A percentile compares a stretch with the other conserved stretches of the same genome.
These are phyloP conservation scores for Pezicula radicicola DNA, from an alignment of 2,329 filamentous ascomycete genomes.

Conservation along the genomic window DNA sequence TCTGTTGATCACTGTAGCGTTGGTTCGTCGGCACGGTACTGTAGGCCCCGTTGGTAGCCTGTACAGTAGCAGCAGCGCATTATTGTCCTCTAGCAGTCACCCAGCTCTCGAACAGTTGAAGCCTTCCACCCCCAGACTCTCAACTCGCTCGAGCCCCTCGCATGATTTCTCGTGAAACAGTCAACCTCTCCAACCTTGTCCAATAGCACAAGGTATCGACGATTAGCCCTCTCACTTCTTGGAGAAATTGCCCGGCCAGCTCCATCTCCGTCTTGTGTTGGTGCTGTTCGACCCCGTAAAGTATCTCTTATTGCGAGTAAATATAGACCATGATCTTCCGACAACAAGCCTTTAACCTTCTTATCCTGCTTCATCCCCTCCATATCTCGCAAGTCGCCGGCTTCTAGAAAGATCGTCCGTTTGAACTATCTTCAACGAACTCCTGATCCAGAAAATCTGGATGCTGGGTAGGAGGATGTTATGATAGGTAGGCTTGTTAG, in stretches of 20 bases:
- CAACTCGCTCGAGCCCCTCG: constrained; percentile 6
- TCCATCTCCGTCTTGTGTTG: not conserved
- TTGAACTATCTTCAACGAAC: not conserved
- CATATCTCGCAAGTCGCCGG: not conserved
- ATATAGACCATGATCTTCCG: not conserved
- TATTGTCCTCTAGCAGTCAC: not conserved
- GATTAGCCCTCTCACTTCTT: not conserved
- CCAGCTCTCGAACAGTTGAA: no score
- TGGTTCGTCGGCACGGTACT: no score
- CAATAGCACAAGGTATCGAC: constrained; percentile 1
- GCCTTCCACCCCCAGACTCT: not conserved
- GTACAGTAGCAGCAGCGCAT: not conserved
- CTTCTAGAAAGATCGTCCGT: not conserved
- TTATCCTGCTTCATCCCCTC: not conserved
- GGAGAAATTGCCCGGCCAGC: not conserved
- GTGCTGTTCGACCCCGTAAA: not conserved
- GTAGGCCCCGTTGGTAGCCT: not conserved
- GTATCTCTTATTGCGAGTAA: not conserved
- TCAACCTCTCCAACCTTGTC: not conserved
- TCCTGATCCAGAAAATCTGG: not conserved
- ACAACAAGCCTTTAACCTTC: not conserved
- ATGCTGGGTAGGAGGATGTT: not conserved
- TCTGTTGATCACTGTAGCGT: no score
- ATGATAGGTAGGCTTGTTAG: not conserved
- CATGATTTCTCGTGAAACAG: constrained; percentile 5